Evolutionary conservation across 345 rosid species (phyloP).

Genomic region (Eutrema yunnanense): DNA sequence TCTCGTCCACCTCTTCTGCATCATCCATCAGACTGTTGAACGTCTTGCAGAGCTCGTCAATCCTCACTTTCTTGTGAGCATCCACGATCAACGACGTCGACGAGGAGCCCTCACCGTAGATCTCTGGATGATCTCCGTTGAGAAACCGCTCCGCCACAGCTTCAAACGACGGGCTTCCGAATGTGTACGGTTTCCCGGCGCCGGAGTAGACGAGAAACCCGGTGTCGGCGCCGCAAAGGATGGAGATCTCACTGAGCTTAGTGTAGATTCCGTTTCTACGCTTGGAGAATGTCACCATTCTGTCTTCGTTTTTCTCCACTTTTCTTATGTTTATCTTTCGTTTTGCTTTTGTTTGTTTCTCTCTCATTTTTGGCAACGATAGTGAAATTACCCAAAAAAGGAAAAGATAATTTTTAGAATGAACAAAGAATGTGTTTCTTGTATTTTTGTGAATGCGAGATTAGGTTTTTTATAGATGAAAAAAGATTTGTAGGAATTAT

Average conservation of each 20-base stretch:
- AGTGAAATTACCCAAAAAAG: neutral
- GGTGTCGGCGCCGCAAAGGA: constrained; percentile 11
- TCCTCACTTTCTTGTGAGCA: neutral
- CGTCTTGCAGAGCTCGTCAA: neutral
- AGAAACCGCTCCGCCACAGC: constrained; percentile 1
- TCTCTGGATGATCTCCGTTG: neutral
- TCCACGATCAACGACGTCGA: neutral
- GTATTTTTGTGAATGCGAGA: neutral
- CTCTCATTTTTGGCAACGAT: constrained; percentile 1
- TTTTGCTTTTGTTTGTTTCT: constrained; percentile 9
- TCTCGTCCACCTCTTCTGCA: neutral
- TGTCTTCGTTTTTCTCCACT: neutral
- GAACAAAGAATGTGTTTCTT: neutral
- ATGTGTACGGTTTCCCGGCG: constrained; percentile 11
- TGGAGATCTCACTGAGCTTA: constrained; percentile 8
- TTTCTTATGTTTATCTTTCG: constrained; percentile 15
- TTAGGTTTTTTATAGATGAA: neutral
- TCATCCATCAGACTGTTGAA: neutral
- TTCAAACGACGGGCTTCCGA: constrained; percentile 9
- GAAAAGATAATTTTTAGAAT: neutral
- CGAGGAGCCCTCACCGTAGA: neutral
- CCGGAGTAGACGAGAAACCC: constrained; percentile 3
- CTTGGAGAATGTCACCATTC: constrained; percentile 3
- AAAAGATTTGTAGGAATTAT: neutral
- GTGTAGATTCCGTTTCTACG: constrained; percentile 16